Percentiles rank a stretch among this genome's conserved stretches.
These are phyloP conservation scores for Penicillium vulpinum DNA, from an alignment of 2,329 filamentous ascomycete species.

Conservation along the genomic window DNA sequence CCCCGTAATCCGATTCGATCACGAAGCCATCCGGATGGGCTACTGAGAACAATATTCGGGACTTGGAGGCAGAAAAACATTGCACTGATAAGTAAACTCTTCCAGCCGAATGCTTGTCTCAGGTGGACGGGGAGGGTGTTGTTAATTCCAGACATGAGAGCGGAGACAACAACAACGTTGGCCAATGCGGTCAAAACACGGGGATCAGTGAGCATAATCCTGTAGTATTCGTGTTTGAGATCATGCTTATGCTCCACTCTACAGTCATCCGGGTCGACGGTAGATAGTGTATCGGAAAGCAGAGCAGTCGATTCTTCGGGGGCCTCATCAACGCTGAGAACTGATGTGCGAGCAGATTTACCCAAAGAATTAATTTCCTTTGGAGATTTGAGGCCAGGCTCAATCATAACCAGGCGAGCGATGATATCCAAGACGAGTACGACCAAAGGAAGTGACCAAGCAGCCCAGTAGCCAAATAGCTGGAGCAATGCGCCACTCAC, in stretches of 20 bases:
- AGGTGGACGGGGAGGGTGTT: conserved; percentile 58
- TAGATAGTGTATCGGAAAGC: not conserved
- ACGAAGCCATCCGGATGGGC: conserved; percentile 55
- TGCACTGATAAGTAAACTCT: conserved; percentile 56
- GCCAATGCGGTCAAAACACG: conserved; percentile 45
- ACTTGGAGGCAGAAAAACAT: conserved; percentile 60
- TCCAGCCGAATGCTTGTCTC: conserved; percentile 55
- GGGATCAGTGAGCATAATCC: conserved; percentile 44
- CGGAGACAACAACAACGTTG: conserved; percentile 48
- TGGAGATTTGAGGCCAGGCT: conserved; percentile 5
- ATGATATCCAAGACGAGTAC: conserved; percentile 32
- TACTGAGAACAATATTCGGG: conserved; percentile 58
- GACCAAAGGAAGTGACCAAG: conserved; percentile 30
- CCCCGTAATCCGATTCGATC: conserved; percentile 24
- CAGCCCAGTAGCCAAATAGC: conserved; percentile 33
- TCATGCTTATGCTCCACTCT: not conserved
- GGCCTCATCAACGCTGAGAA: not conserved
- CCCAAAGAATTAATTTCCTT: not conserved
- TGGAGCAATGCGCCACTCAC: conserved; percentile 30
- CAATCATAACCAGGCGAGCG: conserved; percentile 32
- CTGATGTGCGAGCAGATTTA: not conserved
- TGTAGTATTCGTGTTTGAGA: conserved; percentile 26
- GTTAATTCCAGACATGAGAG: conserved; percentile 56
- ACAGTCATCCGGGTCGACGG: not conserved
- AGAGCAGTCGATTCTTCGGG: conserved; percentile 1